Base-by-base conservation (phyloP, 805 yeast species). In the Saccharomycopsis javanensis region DNA sequence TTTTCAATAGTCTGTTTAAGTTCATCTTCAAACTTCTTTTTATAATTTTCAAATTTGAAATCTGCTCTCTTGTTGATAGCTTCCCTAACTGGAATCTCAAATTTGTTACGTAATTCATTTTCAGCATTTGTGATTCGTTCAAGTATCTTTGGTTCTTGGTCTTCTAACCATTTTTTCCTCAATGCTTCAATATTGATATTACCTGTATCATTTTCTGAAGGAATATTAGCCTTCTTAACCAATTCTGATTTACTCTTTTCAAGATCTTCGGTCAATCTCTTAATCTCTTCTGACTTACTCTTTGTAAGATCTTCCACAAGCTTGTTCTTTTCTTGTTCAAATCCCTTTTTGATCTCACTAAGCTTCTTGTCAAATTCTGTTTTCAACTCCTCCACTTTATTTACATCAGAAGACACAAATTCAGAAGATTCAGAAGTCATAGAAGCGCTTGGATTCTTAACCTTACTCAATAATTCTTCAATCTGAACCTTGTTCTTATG, bases 1-100 rank as follows among this genome's bases (percentile, higher is more conserved):
- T 60, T 57, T 13, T 60, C 58, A 15, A 50, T 15, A 4, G 35
- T 7, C 23, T 30, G 23, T 18, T 55, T 53, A 10, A 55, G 20
- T 20, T 60, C 60, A 2, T 45, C 60, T 16, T 25, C 51, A 46
- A 48, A 57, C 23, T 57, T 56, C 34, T 61, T 58, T 57, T 62
- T 59, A 15, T 71, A 61, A 1, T 50, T 57, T 11, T 68, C 65
- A 50, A 63, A 65, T 48, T 70, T 73, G 4, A 57, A 56, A 1
- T 60, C 52, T 15, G 66, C 62, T 23, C 66, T 15, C 18, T 57
- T 55, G 20, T 56, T 55, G 6, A 65, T 8, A 51, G 59, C n/a
- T 55, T 28, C 31, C 59, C 58, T 35, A 55, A 66, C 18, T 34
- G 55, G 48, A 64, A 35, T 57, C 48, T 20, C 55, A 50, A 51